These are phyloP conservation scores for Mortierella antarctica DNA, from an alignment of 192 early-diverging fungal genomes.

Conservation along the genomic window DNA sequence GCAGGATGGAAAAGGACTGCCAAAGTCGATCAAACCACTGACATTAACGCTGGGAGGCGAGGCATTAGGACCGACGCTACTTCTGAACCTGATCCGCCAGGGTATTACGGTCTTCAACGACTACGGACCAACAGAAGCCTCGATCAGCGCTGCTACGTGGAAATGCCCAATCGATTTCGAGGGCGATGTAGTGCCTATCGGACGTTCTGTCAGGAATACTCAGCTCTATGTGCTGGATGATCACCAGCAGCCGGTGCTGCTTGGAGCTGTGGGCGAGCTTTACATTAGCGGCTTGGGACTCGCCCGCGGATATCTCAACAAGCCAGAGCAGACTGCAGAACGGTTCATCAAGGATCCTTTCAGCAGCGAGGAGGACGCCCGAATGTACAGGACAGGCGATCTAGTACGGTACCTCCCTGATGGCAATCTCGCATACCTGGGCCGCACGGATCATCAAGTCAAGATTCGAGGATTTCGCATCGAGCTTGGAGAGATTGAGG, in stretches of 20 bases:
- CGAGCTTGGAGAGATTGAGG: constrained; percentile 47
- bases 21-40: background rate
- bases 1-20: constrained; percentile 18
- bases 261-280: constrained; percentile 52
- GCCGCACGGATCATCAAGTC: constrained; percentile 50
- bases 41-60: constrained; percentile 12
- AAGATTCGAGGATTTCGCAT: constrained; percentile 53
- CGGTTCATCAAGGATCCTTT: constrained; percentile 53
- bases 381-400: constrained; percentile 51
- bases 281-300: constrained; percentile 45
- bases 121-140: constrained; percentile 32
- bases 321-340: constrained; percentile 37
- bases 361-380: background rate
- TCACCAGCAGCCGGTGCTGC: constrained; percentile 19
- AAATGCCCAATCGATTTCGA: background rate
- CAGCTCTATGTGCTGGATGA: constrained; percentile 41
- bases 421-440: constrained; percentile 39
- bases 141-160: background rate
- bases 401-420: constrained; percentile 27
- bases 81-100: constrained; percentile 1
- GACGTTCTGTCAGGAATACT: constrained; percentile 11
- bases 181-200: constrained; percentile 28
- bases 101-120: constrained; percentile 14
- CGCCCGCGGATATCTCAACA: constrained; percentile 52
- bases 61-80: constrained; percentile 1